Conservation (phyloP, 176 grass and related monocot genomes). For the Poa pratensis region DNA sequence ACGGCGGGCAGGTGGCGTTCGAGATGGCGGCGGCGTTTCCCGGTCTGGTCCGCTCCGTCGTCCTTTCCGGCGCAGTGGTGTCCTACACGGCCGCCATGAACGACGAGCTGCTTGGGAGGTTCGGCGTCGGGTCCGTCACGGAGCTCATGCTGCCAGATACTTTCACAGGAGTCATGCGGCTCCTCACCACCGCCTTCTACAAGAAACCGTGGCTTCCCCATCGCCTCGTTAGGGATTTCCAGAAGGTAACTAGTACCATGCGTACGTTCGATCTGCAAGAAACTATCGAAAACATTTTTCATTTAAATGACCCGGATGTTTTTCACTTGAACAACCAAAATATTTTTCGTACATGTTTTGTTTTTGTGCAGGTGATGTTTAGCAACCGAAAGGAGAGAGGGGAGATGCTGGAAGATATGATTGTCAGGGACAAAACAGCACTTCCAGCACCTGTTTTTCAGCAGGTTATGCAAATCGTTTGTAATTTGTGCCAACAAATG, state of each 20-base stretch:
- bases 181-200: conserved; percentile 29
- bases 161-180: conserved; percentile 27
- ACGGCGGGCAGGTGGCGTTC: conserved; percentile 64
- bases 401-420: conserved; percentile 54
- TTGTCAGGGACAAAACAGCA: conserved; percentile 31
- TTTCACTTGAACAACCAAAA: background rate
- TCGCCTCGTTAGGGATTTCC: background rate
- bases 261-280: background rate
- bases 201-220: conserved; percentile 51
- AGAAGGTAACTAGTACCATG: background rate
- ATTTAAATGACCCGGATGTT: background rate
- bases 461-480: background rate
- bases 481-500: background rate
- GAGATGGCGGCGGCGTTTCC: conserved; percentile 52
- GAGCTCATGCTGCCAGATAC: conserved; percentile 51
- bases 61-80: conserved; percentile 44
- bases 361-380: conserved; percentile 49
- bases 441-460: background rate
- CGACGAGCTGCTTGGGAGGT: conserved; percentile 20
- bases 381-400: conserved; percentile 54
- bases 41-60: conserved; percentile 35
- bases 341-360: background rate
- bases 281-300: background rate
- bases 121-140: conserved; percentile 36
- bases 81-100: conserved; percentile 38